Conservation (phyloP, 345 rosid genomes). For the Syzygium grande region DNA sequence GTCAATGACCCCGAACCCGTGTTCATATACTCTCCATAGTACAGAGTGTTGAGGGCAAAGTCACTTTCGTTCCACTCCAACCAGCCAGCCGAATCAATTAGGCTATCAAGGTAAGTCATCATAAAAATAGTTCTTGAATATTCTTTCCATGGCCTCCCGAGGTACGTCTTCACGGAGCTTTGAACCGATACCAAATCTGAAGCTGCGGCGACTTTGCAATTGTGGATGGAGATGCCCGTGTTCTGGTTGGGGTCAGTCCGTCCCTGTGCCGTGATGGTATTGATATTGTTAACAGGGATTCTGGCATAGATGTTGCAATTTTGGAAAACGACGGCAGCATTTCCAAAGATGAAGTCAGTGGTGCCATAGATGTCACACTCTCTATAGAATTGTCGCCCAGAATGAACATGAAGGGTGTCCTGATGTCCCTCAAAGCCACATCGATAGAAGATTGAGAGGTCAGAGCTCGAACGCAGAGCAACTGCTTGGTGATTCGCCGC, state of each 20-base stretch:
- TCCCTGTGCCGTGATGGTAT: not conserved
- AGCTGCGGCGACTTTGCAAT: not conserved
- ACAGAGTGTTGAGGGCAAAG: not conserved
- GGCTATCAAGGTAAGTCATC: not conserved
- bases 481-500: not conserved
- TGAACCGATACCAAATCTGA: not conserved
- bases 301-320: too few species aligned
- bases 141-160: not conserved
- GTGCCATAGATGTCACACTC: not conserved
- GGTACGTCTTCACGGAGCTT: not conserved
- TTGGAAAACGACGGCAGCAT: not conserved
- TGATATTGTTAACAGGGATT: too few species aligned
- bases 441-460: not conserved
- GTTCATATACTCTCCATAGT: not conserved
- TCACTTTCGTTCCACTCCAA: not conserved
- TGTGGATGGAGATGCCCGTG: not conserved
- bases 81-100: not conserved
- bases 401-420: not conserved
- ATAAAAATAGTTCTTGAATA: not conserved
- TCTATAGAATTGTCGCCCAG: not conserved
- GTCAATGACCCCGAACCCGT: rapidly evolving
- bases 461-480: not conserved
- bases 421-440: not conserved
- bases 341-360: not conserved
- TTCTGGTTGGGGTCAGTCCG: not conserved